Conservation (phyloP, 179 eudicot genomes). For the Spergularia azorica region DNA sequence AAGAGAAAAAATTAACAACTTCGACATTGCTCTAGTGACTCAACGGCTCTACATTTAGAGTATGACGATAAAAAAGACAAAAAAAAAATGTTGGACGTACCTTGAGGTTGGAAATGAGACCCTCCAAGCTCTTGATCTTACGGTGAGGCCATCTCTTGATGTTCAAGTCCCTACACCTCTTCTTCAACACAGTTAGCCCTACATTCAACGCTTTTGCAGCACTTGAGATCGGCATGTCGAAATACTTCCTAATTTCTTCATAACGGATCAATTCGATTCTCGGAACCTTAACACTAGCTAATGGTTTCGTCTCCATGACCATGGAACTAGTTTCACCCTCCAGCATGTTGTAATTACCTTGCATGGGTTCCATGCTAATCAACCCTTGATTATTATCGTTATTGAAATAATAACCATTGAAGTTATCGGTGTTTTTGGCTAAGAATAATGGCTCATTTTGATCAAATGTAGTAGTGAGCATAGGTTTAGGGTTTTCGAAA, state of each 20-base stretch:
- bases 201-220: constrained; percentile 78
- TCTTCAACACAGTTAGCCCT: constrained; percentile 78
- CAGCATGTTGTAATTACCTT: background rate
- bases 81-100: constrained; percentile 26
- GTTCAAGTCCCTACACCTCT: constrained; percentile 74
- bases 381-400: constrained; percentile 9
- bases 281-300: background rate
- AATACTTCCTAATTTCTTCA: constrained; percentile 66
- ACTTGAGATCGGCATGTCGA: constrained; percentile 64
- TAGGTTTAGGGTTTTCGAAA: constrained; percentile 1
- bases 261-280: constrained; percentile 34
- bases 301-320: background rate
- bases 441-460: background rate
- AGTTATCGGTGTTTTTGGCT: background rate
- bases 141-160: constrained; percentile 89
- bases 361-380: background rate
- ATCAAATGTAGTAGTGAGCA: background rate
- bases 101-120: constrained; percentile 67
- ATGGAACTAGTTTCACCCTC: background rate
- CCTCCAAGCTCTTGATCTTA: constrained; percentile 71
- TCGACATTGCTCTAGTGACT: no score
- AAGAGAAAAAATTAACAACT: no score
- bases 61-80: no score
- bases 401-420: background rate
- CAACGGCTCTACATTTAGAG: no score